Evolutionary conservation across 2,329 filamentous ascomycete genomes (phyloP).

Genomic region (Trichoderma sp.): DNA sequence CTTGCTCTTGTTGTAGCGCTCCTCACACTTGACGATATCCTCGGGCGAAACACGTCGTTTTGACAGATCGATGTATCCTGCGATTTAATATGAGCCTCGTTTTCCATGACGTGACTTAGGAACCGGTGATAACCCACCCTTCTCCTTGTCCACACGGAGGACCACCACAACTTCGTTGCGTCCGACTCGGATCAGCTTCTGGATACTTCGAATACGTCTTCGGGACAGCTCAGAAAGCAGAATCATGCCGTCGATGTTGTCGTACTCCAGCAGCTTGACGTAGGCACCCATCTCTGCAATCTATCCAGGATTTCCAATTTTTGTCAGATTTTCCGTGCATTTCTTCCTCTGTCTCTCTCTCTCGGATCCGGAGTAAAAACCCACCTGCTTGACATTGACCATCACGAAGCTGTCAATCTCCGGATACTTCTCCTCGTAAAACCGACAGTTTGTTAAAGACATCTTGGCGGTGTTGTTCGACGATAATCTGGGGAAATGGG

Average conservation of each 20-base stretch:
- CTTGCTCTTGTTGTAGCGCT: conserved; percentile 99
- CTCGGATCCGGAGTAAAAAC: conserved; percentile 25
- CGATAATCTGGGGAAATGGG: conserved; percentile 2
- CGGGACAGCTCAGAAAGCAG: conserved; percentile 94
- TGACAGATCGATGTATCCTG: conserved; percentile 91
- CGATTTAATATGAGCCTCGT: conserved; percentile 19
- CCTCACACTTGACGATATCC: conserved; percentile 97
- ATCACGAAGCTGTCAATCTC: conserved; percentile 99
- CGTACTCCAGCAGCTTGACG: conserved; percentile 98
- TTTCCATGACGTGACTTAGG: conserved; percentile 2
- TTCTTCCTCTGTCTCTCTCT: not conserved
- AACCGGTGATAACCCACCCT: conserved; percentile 55
- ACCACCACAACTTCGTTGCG: conserved; percentile 99
- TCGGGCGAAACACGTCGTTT: conserved; percentile 97
- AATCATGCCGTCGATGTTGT: conserved; percentile 99
- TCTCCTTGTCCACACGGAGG: conserved; percentile 98
- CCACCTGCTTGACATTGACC: conserved; percentile 98
- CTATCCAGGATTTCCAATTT: conserved; percentile 41
- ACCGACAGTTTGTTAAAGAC: conserved; percentile 95
- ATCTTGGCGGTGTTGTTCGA: conserved; percentile 58
- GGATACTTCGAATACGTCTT: conserved; percentile 97
- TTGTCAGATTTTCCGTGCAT: not conserved
- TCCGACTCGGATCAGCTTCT: conserved; percentile 97
- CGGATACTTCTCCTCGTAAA: conserved; percentile 91
- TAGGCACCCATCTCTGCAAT: conserved; percentile 99